Percentiles rank a stretch among this genome's conserved stretches.
Evolutionary conservation across 805 yeast species (phyloP).

Genomic region (Myxozyma sirexii): DNA sequence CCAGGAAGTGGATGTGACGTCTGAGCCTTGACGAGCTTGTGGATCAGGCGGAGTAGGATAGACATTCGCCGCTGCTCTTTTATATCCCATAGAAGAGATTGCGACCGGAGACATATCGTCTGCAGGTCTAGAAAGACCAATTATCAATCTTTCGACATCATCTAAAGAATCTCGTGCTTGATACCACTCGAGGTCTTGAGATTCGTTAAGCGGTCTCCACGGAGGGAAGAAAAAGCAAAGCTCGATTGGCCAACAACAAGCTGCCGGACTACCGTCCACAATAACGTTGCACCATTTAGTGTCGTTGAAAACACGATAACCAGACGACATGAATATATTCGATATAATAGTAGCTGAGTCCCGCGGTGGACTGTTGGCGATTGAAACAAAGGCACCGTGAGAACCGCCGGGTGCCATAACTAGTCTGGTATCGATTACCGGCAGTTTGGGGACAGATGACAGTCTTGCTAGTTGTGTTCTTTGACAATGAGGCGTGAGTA

Average conservation of each 20-base stretch:
- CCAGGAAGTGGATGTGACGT: constrained; percentile 11
- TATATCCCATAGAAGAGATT: neutral
- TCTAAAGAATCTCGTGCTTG: constrained; percentile 33
- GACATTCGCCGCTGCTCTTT: constrained; percentile 29
- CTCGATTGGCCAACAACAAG: constrained; percentile 38
- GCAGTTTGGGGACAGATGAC: constrained; percentile 1
- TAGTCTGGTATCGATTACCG: constrained; percentile 13
- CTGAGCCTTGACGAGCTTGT: constrained; percentile 16
- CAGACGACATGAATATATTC: constrained; percentile 19
- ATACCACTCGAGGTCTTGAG: constrained; percentile 33
- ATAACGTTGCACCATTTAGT: constrained; percentile 25
- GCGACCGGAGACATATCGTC: constrained; percentile 13
- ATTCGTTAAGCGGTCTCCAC: constrained; percentile 4
- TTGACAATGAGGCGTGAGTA: constrained; percentile 26
- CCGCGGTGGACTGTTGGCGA: constrained; percentile 16
- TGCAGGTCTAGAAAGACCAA: constrained; percentile 11
- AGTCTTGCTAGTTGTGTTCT: constrained; percentile 12
- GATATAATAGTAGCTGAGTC: constrained; percentile 27
- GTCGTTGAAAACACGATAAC: constrained; percentile 23
- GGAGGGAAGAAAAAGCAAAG: constrained; percentile 33
- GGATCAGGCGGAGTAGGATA: constrained; percentile 46
- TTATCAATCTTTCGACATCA: constrained; percentile 29
- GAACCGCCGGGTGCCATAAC: constrained; percentile 30
- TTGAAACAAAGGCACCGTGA: constrained; percentile 16
- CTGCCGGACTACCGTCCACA: constrained; percentile 20